Evolutionary conservation across 2,329 filamentous ascomycete species (phyloP), one percentile per base, ranked within the genome.

Genomic region (Plenodomus biglobosus): DNA sequence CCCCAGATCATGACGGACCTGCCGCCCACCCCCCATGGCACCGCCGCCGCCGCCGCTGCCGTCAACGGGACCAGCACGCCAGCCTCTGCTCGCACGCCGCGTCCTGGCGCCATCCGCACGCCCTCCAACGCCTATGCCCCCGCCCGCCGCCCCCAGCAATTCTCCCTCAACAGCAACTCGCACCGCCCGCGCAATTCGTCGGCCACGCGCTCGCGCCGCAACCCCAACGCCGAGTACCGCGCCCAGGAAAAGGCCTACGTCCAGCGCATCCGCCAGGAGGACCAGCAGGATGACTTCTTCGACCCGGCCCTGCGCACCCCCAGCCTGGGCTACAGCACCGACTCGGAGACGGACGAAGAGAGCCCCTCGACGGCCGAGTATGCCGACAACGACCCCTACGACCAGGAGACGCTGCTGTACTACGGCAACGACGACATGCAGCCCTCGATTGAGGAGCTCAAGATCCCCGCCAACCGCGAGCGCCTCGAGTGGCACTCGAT

Each of bases 401-500:
- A 96, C 65, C 88, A 95, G 61, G 92, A 96, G 69, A 92, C 90
- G 16, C 85, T 95, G 66, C 85, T 97, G 69, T 96, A 96, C 64
- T 92, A 95, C 66, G 88, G 90, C 48, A 91, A 92, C 64, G 90
- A 96, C 63, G 87, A 94, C 58, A 83, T 90, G 57, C 88, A 94
- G 62, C 92, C 92, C 1, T 94, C 90, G 3, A 80, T 90, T 19
- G 94, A 97, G 64, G 94, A 99, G 70, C 74, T 97, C 43, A 87
- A 88, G 71, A 88, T 96, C 61, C 88, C 91, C 1, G 85, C 86
- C 55, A 96, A 92, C 66, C 82, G 92, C 52, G 94, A 97, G 72
- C 81, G 92, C 38, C 78, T 99, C 19, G 94, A 99, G 73, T 99
- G 94, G 94, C 92, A 99, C 73, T 90, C 90, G 2, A 99, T 99